phyloP scores from a whole-genome alignment of 768 basidiomycete genomes.

The Auricularia heimuer region DNA sequence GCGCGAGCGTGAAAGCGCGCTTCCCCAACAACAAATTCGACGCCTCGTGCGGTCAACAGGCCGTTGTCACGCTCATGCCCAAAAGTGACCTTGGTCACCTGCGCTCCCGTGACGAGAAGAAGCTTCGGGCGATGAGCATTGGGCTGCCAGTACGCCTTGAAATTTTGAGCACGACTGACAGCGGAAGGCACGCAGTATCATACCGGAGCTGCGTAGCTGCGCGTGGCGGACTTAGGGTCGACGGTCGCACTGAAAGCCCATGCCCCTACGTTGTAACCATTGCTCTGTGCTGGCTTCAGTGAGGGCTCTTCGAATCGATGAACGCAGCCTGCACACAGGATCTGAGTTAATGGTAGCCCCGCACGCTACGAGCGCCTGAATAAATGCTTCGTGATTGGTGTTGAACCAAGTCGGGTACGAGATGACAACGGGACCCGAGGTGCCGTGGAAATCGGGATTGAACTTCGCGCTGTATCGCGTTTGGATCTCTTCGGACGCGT shows the following conservation, averaged over 20 bases:
- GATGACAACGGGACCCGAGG: not conserved
- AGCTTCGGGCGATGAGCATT: slow-evolving; percentile 3
- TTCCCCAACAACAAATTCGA: not conserved
- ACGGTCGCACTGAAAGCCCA: not conserved
- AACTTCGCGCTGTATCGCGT: not conserved
- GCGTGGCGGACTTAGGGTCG: not conserved
- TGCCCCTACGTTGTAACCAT: not conserved
- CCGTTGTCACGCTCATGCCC: not conserved
- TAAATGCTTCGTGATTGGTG: not conserved
- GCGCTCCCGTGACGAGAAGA: slow-evolving; percentile 4
- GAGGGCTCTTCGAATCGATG: not conserved
- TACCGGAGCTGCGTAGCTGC: not conserved
- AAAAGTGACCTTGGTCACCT: not conserved
- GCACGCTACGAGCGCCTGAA: not conserved
- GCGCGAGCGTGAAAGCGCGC: slow-evolving; percentile 6
- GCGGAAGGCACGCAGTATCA: not conserved
- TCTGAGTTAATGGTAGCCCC: not conserved
- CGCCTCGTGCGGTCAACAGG: not conserved
- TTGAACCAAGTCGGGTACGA: not conserved
- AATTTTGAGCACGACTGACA: not conserved
- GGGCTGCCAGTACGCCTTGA: slow-evolving; percentile 3
- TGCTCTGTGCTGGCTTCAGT: not conserved
- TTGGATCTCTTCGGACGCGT: not conserved
- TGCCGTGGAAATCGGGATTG: not conserved
- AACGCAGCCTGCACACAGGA: not conserved